Base-by-base conservation (phyloP, 345 rosid genomes). In the Cardamine resedifolia region DNA sequence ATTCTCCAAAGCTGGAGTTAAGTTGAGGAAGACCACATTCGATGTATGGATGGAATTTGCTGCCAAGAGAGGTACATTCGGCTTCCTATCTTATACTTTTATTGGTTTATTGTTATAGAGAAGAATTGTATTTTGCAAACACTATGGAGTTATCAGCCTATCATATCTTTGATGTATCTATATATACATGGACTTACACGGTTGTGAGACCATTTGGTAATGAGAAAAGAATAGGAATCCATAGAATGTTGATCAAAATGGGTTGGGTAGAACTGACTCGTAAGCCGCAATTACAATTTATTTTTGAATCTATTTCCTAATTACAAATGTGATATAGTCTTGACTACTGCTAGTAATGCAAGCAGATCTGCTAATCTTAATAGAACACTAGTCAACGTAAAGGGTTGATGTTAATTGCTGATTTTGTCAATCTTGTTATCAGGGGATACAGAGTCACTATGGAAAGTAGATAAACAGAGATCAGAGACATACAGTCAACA, bases 31-130 rank as follows among this genome's bases (percentile, higher is more conserved):
- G 78, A 68, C 85, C 64, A 52, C 97, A 33, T 90, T 88, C 72
- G 97, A 86, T 73, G 66, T 60, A 26, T 93, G 92, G 97, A 93
- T 93, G 94, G 85, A 85, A 26, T 89, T 87, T 78, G 85, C 94
- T 66, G 86, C 86, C 67, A 83, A 78, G 74, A 88, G 80, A 89
- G 96, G 97, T 88, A 53, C 66, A 4, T 59, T 9, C 34, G 44
- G 19, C 23, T 10, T 47, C 28, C 21, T 16, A 1, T 53, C 6
- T 16, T 44, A 7, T 21, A 33, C 47, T 33, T 58, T 11, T 16
- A 28, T 45, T 56, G 44, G 20, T 30, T 44, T 7, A 4, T 28
- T 19, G 36, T 21, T 52, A 2, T 52, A 1, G 9, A 11, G 71
- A 39, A 52, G 36, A 16, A 23, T 31, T 31, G 68, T 16, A 69